Percentiles rank a stretch among this genome's conserved stretches.
These are phyloP conservation scores for Acer yangbiense DNA, from an alignment of 345 rosid genomes.

Conservation along the genomic window DNA sequence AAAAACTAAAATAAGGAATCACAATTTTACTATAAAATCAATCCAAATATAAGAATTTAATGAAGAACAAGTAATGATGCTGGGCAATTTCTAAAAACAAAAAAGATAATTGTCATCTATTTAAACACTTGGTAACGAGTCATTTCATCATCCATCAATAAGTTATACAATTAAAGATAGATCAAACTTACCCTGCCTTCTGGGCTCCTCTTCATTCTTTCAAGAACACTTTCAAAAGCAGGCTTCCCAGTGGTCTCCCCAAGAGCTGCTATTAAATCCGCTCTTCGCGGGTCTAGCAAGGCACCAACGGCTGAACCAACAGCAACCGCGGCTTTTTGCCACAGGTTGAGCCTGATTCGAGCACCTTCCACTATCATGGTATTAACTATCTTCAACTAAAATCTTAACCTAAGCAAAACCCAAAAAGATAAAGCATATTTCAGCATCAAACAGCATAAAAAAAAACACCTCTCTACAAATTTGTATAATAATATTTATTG, in stretches of 20 bases:
- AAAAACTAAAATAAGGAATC: not conserved
- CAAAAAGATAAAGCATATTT: too few relatives aligned
- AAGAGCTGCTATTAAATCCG: conserved; percentile 72
- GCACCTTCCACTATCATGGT: conserved; percentile 39
- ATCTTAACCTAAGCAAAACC: not conserved
- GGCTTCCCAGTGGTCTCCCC: conserved; percentile 80
- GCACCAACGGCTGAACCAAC: conserved; percentile 74
- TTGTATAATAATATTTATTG: too few relatives aligned
- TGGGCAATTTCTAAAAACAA: too few relatives aligned
- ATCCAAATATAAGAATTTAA: too few relatives aligned
- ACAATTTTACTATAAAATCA: too few relatives aligned
- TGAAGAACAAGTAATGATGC: not conserved
- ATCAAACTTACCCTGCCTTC: conserved; percentile 60
- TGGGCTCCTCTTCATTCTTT: conserved; percentile 62
- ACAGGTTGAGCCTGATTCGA: conserved; percentile 46
- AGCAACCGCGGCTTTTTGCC: conserved; percentile 80
- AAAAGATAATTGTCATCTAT: too few relatives aligned
- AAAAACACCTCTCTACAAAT: too few relatives aligned
- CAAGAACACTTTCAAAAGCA: conserved; percentile 67
- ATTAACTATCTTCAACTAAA: not conserved
- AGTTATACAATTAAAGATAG: not conserved
- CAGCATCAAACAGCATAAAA: too few relatives aligned
- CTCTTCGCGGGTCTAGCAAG: conserved; percentile 66
- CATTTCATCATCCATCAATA: not conserved
- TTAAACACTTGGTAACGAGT: too few relatives aligned